phyloP scores from a whole-genome alignment of 129 eudicot genomes.

The Oenanthe sinensis region DNA sequence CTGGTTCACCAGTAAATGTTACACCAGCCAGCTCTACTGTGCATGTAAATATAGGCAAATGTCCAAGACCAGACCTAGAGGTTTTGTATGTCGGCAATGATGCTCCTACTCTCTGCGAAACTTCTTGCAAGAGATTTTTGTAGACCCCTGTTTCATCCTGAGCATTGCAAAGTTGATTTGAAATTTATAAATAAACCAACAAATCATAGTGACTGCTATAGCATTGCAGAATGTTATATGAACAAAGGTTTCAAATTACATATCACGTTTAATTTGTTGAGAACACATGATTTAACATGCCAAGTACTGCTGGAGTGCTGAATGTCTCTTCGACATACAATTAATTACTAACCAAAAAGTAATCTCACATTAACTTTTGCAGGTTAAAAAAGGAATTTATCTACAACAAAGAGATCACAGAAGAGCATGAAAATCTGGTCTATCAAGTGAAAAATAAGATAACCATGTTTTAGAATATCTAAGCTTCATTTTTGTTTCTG shows the following conservation, averaged over 20 bases:
- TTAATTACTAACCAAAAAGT: neutral
- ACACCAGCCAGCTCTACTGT: slow-evolving; percentile 89
- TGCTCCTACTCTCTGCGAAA: slow-evolving; percentile 94
- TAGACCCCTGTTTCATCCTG: slow-evolving; percentile 99
- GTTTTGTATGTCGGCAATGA: slow-evolving; percentile 75
- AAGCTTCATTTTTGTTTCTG: too few species aligned
- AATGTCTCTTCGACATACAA: neutral
- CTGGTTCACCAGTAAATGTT: slow-evolving; percentile 83
- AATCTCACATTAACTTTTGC: neutral
- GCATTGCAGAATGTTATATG: neutral
- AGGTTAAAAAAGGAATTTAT: neutral
- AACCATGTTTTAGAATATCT: too few species aligned
- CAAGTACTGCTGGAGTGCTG: neutral
- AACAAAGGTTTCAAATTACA: neutral
- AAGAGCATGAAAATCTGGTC: neutral
- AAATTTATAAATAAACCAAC: neutral
- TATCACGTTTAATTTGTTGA: neutral
- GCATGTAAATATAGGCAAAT: slow-evolving; percentile 76
- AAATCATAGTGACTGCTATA: neutral
- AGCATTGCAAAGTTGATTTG: slow-evolving; percentile 2
- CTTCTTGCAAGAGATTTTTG: slow-evolving; percentile 94
- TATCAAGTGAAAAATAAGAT: too few species aligned
- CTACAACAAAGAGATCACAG: neutral
- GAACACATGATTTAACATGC: neutral
- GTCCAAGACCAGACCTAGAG: slow-evolving; percentile 77